These are phyloP conservation scores for Rhodotorula sp. DNA, from an alignment of 1,284 basidiomycete genomes.

Conservation along the genomic window DNA sequence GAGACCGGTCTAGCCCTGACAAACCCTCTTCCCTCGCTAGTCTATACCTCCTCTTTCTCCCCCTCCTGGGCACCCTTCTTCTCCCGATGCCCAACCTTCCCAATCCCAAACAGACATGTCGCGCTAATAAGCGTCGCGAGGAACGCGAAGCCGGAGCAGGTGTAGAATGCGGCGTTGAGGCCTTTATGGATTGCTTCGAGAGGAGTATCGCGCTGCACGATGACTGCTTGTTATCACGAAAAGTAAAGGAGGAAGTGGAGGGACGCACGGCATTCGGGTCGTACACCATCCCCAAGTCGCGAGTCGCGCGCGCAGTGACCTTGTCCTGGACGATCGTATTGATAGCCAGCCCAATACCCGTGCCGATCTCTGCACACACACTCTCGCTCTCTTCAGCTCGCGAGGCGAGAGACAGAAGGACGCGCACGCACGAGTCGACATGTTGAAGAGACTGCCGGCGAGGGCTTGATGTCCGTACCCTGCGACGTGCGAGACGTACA, in stretches of 20 bases:
- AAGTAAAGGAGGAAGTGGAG: background rate
- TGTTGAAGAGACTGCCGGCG: conserved; percentile 36
- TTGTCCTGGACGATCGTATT: conserved; percentile 25
- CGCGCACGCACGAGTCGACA: conserved; percentile 20
- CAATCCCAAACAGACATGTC: conserved; percentile 11
- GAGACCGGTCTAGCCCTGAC: background rate
- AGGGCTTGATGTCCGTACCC: conserved; percentile 34
- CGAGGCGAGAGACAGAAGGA: too few species aligned
- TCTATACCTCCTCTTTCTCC: background rate
- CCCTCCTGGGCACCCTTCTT: background rate
- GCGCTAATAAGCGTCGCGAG: conserved; percentile 5
- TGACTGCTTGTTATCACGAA: background rate
- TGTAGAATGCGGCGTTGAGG: conserved; percentile 21
- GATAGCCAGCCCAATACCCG: conserved; percentile 26
- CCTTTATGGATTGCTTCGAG: conserved; percentile 1
- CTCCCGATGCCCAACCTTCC: conserved; percentile 13
- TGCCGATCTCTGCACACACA: conserved; percentile 22
- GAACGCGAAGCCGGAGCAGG: conserved; percentile 20
- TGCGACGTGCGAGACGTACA: conserved; percentile 38
- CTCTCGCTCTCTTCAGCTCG: background rate
- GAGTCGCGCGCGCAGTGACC: conserved; percentile 8
- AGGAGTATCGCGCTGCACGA: background rate
- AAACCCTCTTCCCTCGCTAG: background rate
- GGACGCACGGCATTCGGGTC: conserved; percentile 15
- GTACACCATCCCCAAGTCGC: conserved; percentile 9